These are phyloP conservation scores for Mrakia frigida DNA, from an alignment of 768 basidiomycete genomes.

Conservation along the genomic window DNA sequence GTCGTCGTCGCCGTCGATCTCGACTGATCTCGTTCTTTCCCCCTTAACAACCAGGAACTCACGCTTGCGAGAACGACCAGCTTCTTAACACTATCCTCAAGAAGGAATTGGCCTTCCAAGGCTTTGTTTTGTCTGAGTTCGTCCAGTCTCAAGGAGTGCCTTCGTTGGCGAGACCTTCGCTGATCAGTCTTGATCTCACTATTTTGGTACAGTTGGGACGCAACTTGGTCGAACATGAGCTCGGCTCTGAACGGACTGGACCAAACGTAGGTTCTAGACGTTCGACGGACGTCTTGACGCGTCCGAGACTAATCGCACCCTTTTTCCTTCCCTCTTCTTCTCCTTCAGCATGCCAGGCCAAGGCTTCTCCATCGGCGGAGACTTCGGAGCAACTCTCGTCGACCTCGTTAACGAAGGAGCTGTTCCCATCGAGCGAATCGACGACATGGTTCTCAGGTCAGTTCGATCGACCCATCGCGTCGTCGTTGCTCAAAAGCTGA, in stretches of 20 bases:
- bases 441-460: conserved; percentile 16
- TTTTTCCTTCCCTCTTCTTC: not conserved
- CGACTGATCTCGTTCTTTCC: conserved; percentile 34
- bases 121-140: conserved; percentile 20
- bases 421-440: conserved; percentile 6
- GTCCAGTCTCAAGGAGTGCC: not conserved
- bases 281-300: too few species aligned
- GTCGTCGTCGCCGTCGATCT: not conserved
- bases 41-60: conserved; percentile 35
- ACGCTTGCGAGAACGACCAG: conserved; percentile 42
- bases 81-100: conserved; percentile 43
- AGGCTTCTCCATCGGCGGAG: conserved; percentile 10
- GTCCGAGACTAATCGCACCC: too few species aligned
- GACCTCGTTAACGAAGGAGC: conserved; percentile 9
- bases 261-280: not conserved
- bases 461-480: not conserved
- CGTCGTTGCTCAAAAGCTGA: not conserved
- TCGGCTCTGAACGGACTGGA: conserved; percentile 6
- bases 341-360: conserved; percentile 17
- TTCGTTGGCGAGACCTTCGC: too few species aligned
- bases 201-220: conserved; percentile 10
- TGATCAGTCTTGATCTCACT: not conserved
- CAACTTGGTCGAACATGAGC: conserved; percentile 15
- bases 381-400: conserved; percentile 4
- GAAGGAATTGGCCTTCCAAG: conserved; percentile 36